Conservation (phyloP, 2,329 filamentous ascomycete species). For the Pseudogymnoascus sp. region DNA sequence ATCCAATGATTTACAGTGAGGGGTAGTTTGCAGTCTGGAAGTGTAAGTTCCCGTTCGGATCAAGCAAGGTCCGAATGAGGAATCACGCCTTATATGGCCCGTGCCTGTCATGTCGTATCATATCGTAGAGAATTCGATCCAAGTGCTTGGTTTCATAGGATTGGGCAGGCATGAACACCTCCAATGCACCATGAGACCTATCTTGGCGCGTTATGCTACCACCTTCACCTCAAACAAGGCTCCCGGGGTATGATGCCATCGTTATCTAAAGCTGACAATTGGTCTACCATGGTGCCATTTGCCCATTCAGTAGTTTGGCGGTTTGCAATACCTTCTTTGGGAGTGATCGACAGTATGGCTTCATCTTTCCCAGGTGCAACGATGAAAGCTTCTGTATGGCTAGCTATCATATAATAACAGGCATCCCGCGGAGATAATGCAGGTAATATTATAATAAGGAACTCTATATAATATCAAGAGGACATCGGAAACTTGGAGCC, state of each 20-base stretch:
- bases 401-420: not conserved
- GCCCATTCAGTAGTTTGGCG: not conserved
- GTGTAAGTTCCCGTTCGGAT: not conserved
- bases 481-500: not conserved
- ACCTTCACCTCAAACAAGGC: not conserved
- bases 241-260: not conserved
- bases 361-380: not conserved
- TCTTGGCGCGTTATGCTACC: not conserved
- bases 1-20: not conserved
- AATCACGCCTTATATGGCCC: constrained; percentile 2
- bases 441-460: not conserved
- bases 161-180: not conserved
- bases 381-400: not conserved
- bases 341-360: not conserved
- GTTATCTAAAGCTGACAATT: not conserved
- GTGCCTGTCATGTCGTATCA: not conserved
- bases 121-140: not conserved
- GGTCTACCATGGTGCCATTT: not conserved
- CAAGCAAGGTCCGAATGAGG: not conserved
- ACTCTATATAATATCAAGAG: not conserved
- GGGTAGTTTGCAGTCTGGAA: not conserved
- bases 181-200: not conserved
- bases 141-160: not conserved
- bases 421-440: not conserved
- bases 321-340: not conserved